A percentile compares a stretch with the other conserved stretches of the same genome.
These are phyloP conservation scores for Bassia scoparia DNA, from an alignment of 148 eudicot genomes.

Conservation along the genomic window DNA sequence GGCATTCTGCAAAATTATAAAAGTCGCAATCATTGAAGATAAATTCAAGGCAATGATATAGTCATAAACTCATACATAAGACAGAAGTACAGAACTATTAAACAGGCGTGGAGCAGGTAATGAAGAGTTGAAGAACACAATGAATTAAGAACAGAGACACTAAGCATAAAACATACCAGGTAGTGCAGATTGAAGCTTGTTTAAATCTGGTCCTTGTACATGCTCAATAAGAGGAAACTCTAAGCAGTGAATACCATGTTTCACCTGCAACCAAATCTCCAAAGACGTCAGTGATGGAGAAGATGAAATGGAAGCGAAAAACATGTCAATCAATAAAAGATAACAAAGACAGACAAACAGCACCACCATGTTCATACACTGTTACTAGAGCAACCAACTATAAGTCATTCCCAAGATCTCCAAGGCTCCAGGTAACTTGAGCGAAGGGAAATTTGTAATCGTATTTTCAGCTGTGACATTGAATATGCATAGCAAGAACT, in stretches of 20 bases:
- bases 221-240: slow-evolving; percentile 96
- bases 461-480: neutral
- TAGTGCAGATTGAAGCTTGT: slow-evolving; percentile 53
- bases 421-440: neutral
- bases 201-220: slow-evolving; percentile 56
- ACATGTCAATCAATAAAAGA: neutral
- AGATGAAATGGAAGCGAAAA: neutral
- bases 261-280: slow-evolving; percentile 41
- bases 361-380: neutral
- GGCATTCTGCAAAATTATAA: neutral
- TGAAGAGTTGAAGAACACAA: neutral
- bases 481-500: neutral
- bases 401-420: neutral
- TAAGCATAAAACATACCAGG: slow-evolving; percentile 36
- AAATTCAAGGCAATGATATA: neutral
- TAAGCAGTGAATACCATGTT: slow-evolving; percentile 59
- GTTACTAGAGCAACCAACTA: neutral
- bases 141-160: neutral
- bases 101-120: neutral
- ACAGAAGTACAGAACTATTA: neutral
- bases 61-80: neutral
- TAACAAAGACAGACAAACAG: neutral
- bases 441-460: neutral
- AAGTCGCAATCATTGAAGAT: neutral
- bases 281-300: neutral